Conservation (phyloP, 192 early-diverging fungal genomes). For the Gonapodya prolifera region DNA sequence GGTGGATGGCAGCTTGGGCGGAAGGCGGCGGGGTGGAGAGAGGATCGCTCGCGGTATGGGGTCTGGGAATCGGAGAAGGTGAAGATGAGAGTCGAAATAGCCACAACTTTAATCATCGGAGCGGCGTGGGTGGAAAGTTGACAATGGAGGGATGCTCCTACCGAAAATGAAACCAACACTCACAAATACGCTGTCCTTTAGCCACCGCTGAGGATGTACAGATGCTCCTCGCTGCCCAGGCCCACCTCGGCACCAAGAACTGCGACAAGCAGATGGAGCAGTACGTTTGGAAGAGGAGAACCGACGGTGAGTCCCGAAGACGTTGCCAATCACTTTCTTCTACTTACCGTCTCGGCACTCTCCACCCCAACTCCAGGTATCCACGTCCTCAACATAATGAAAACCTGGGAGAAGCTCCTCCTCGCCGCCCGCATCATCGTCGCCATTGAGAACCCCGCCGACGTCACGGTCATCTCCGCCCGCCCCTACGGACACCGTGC, state of each 20-base stretch:
- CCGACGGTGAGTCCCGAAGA: slow-evolving; percentile 58
- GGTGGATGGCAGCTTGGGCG: too few species aligned
- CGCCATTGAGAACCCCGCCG: slow-evolving; percentile 96
- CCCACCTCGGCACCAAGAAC: slow-evolving; percentile 99
- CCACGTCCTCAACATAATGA: slow-evolving; percentile 97
- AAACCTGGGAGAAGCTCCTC: slow-evolving; percentile 99
- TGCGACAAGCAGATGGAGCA: slow-evolving; percentile 82
- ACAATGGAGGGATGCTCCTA: too few species aligned
- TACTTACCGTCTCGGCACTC: neutral
- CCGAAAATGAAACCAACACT: too few species aligned
- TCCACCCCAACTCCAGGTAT: slow-evolving; percentile 41
- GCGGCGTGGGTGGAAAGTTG: too few species aligned
- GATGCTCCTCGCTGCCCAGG: slow-evolving; percentile 88
- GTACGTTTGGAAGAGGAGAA: slow-evolving; percentile 95
- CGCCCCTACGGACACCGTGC: slow-evolving; percentile 97
- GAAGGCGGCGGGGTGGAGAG: too few species aligned
- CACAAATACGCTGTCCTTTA: too few species aligned
- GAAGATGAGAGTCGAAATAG: too few species aligned
- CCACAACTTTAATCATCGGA: too few species aligned
- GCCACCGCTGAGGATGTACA: slow-evolving; percentile 88
- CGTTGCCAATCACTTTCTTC: neutral
- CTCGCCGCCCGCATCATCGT: slow-evolving; percentile 98
- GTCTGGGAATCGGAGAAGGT: too few species aligned
- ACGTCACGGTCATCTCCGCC: slow-evolving; percentile 94
- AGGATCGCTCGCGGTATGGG: too few species aligned